Evolutionary conservation across 2,329 filamentous ascomycete genomes (phyloP), one percentile per base, ranked within the genome.

Genomic region (Claviceps sp.): DNA sequence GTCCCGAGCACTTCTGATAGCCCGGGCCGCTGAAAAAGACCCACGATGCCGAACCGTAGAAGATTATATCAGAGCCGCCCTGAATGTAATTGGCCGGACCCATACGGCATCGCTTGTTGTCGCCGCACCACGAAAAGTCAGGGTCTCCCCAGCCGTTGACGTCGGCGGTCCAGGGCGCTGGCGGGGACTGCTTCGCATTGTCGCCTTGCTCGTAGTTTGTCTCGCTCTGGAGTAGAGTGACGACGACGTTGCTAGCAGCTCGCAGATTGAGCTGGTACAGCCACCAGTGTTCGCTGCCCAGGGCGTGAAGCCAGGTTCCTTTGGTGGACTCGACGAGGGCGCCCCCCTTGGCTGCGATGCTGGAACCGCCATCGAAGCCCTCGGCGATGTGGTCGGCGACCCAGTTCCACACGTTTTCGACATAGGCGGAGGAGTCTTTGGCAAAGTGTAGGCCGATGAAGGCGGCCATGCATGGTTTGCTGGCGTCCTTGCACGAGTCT

Each of bases 201-300:
- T 68, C 50, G 44, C 60, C 61, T 42, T 63, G 61, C 9, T 63
- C 56, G 48, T 64, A 64, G 57, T 77, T 76, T 9, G 76, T 78
- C 63, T 81, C 77, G 46, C 70, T 70, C 63, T 80, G 75, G 53
- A 76, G 68, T 61, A 78, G 58, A 14, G 70, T 70, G 14, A 75
- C 66, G 51, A 76, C 67, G 8, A 80, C 70, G 54, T 77, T 76
- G 51, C 66, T 60, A 1, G 76, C 75, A 38, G 66, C 64, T 47
- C 69, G 66, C 50, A 80, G 62, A 55, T 78, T 75, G 56, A 79
- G 73, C 63, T 81, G 76, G 64, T 81, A 82, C 47, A 81, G 63
- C 62, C 73, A 73, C 64, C 72, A 74, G 61, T 82, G 78, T 65
- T 82, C 78, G 46, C 69, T 74, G 2, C 77, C 74, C 47, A 63